Conservation (phyloP, 148 eudicot genomes). For the Spergularia marina region DNA sequence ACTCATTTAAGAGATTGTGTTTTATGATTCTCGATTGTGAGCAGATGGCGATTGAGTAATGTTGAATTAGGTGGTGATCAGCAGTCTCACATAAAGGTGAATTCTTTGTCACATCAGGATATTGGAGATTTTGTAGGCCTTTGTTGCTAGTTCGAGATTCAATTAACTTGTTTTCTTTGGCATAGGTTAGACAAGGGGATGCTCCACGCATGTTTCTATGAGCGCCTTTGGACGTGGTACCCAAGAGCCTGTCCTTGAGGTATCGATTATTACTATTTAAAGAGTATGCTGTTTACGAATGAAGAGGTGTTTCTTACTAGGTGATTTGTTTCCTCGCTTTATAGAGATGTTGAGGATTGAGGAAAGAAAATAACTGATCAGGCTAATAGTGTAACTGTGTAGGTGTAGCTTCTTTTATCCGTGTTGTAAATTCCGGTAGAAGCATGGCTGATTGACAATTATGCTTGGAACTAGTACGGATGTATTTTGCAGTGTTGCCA, state of each 20-base stretch:
- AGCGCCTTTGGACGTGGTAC: constrained; percentile 36
- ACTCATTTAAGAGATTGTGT: background rate
- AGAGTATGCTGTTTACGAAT: background rate
- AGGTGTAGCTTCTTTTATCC: background rate
- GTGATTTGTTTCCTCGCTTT: background rate
- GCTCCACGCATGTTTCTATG: constrained; percentile 23
- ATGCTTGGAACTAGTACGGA: background rate
- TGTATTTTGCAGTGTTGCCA: too few relatives aligned
- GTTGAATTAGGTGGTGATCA: constrained; percentile 18
- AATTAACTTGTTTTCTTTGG: constrained; percentile 28
- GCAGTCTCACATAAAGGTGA: constrained; percentile 32
- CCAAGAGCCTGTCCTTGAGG: constrained; percentile 47
- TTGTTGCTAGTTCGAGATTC: constrained; percentile 5
- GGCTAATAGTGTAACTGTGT: background rate
- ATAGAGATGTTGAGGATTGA: background rate
- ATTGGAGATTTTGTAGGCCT: background rate
- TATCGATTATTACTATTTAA: constrained; percentile 23
- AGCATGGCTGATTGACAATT: background rate
- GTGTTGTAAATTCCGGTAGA: background rate
- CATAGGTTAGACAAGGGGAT: constrained; percentile 46
- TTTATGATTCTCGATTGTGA: constrained; percentile 4
- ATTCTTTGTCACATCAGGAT: background rate
- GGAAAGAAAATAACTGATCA: background rate
- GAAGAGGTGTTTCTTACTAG: background rate
- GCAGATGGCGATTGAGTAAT: constrained; percentile 40